Percentiles rank a stretch among this genome's conserved stretches.
Evolutionary conservation across 192 early-diverging fungal species (phyloP).

Genomic region (Entomortierella lignicola): DNA sequence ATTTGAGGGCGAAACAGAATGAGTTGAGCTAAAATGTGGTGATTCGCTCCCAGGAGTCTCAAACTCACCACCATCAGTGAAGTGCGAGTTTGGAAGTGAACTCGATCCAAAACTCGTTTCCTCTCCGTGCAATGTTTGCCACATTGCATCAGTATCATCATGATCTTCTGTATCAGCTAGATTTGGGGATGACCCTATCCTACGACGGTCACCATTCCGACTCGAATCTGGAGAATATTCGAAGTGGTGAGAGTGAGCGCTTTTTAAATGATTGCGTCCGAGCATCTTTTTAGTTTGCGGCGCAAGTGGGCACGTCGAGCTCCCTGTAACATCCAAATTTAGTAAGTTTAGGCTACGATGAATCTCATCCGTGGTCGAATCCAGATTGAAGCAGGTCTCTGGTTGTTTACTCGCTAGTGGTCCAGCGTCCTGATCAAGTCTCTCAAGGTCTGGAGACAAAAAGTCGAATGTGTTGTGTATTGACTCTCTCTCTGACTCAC

Average conservation of each 20-base stretch:
- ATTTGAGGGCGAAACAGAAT: conserved; percentile 21
- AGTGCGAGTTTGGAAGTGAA: conserved; percentile 1
- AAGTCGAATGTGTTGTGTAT: conserved; percentile 1
- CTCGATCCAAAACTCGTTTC: background rate
- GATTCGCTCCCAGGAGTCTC: conserved; percentile 18
- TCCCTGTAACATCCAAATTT: conserved; percentile 46
- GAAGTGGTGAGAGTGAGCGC: background rate
- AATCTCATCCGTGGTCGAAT: conserved; percentile 48
- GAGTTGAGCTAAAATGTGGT: conserved; percentile 9
- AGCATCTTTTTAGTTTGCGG: conserved; percentile 38
- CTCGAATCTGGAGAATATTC: background rate
- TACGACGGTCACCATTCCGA: conserved; percentile 19
- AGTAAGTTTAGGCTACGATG: conserved; percentile 42
- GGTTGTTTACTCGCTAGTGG: conserved; percentile 13
- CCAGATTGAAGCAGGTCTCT: conserved; percentile 41
- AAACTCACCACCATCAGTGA: background rate
- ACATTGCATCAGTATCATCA: conserved; percentile 24
- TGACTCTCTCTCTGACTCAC: background rate
- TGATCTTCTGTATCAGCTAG: conserved; percentile 5
- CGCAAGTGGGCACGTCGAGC: conserved; percentile 34
- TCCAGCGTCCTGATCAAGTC: background rate
- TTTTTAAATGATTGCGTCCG: conserved; percentile 23
- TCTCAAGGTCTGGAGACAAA: conserved; percentile 19
- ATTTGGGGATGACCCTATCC: conserved; percentile 10
- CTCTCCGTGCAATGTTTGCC: conserved; percentile 31